Evolutionary conservation across 1,284 basidiomycete genomes (phyloP), one percentile per base, ranked within the genome.

Genomic region (Anthracocystis setariae): DNA sequence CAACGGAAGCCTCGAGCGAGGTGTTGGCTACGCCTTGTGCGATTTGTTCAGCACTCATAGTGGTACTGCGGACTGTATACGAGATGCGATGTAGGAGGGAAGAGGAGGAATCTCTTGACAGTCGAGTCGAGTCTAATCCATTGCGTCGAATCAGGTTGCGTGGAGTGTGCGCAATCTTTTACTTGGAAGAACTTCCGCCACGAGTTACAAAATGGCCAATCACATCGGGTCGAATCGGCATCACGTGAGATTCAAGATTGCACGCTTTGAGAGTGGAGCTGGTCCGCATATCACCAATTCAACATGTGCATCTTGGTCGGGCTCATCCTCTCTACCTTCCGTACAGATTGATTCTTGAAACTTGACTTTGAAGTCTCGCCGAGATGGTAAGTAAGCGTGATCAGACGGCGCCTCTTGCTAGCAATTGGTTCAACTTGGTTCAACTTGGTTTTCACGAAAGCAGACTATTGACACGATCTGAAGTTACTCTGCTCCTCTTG

Each of bases 11-110:
- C 35, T 62, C 63, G 32, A 76, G 51, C 33, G 76, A 74, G 25
- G 66, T 24, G 35, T 76, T 72, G 18, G 63, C 74, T 2, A 77
- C 59, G 23, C 66, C 60, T 45, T 69, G 46, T n/a, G 75, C 64
- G 39, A 77, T 58, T 18, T 70, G 57, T 23, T 75, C 70, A 33
- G 72, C 55, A 32, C 59, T 64, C 53, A 60, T 72, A 15, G 29
- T 20, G 46, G 40, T 20, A 25, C 20, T 17, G 39, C 4, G 23
- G 21, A 18, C 29, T 18, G 56, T 5, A 29, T 12, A 5, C 7
- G 29, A 29, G 29, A 29, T 29, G 37, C 44, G 55, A n/a, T 45
- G 25, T 43, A 15, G 29, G 15, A 24, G 23, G 40, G 39, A 21
- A 12, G 46, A 15, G 21, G 35, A 29, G 7, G 12, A 29, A 5